Evolutionary conservation across 306 rosid species (phyloP).

Genomic region (Fagus sylvatica): DNA sequence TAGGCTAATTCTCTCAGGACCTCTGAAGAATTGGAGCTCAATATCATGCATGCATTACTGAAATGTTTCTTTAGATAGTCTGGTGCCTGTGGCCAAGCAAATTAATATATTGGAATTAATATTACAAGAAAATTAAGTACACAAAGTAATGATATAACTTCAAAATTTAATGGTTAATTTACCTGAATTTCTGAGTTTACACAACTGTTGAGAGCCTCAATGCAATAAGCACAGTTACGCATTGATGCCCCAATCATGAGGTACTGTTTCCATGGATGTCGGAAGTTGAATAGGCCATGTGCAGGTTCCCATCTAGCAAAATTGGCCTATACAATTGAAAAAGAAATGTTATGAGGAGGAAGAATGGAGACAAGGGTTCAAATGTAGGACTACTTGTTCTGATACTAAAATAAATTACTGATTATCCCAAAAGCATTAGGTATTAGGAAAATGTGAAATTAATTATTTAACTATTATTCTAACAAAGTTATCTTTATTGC

Average conservation of each 20-base stretch:
- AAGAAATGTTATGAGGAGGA: too few species aligned
- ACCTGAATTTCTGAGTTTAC: slow-evolving; percentile 36
- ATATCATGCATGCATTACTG: slow-evolving; percentile 22
- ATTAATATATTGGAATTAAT: background rate
- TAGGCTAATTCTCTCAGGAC: slow-evolving; percentile 44
- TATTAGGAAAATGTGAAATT: too few species aligned
- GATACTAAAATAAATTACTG: too few species aligned
- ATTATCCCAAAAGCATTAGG: too few species aligned
- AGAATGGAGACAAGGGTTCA: too few species aligned
- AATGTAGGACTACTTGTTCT: too few species aligned
- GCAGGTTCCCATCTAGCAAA: slow-evolving; percentile 60
- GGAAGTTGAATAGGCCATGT: slow-evolving; percentile 46
- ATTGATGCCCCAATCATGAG: slow-evolving; percentile 40
- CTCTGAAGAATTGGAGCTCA: slow-evolving; percentile 35
- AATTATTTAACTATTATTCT: background rate
- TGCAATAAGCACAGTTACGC: slow-evolving; percentile 50
- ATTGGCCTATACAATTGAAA: slow-evolving; percentile 35
- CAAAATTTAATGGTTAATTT: too few species aligned
- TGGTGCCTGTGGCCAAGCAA: slow-evolving; percentile 29
- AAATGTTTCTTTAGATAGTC: slow-evolving; percentile 37
- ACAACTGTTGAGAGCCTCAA: slow-evolving; percentile 51
- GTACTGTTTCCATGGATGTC: slow-evolving; percentile 55
- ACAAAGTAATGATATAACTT: background rate
- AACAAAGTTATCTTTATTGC: background rate
- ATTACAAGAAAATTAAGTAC: background rate